Conservation (phyloP, 805 yeast genomes). For the Suhomyces canberraensis region DNA sequence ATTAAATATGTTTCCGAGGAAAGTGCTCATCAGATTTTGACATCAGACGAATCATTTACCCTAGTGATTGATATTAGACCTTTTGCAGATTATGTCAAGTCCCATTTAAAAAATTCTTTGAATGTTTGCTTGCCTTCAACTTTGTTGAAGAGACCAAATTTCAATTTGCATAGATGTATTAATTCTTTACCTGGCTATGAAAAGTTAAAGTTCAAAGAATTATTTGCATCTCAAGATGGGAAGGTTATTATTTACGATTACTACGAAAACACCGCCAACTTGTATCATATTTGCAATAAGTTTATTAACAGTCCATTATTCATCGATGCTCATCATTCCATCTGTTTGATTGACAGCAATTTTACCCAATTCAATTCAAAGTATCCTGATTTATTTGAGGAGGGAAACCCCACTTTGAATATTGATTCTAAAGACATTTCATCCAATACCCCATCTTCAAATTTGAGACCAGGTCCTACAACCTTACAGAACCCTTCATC, state of each 20-base stretch:
- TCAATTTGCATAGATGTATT: slow-evolving; percentile 59
- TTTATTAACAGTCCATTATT: slow-evolving; percentile 32
- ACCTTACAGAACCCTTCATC: slow-evolving; percentile 4
- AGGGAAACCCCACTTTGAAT: slow-evolving; percentile 13
- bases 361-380: slow-evolving; percentile 31
- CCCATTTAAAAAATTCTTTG: slow-evolving; percentile 58
- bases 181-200: slow-evolving; percentile 58
- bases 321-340: slow-evolving; percentile 23
- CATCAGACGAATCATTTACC: slow-evolving; percentile 5
- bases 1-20: slow-evolving; percentile 16
- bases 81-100: slow-evolving; percentile 63
- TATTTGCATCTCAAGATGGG: slow-evolving; percentile 18
- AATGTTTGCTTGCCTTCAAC: slow-evolving; percentile 91
- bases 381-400: slow-evolving; percentile 17
- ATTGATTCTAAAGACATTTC: slow-evolving; percentile 1
- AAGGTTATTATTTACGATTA: slow-evolving; percentile 46
- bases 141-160: slow-evolving; percentile 69
- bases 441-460: slow-evolving; percentile 4
- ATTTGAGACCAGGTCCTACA: slow-evolving; percentile 1
- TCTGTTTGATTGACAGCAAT: slow-evolving; percentile 43
- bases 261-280: slow-evolving; percentile 32
- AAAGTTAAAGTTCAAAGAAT: slow-evolving; percentile 37
- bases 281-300: slow-evolving; percentile 48
- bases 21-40: slow-evolving; percentile 15
- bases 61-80: slow-evolving; percentile 79